These are phyloP conservation scores for Alloascoidea hylecoeti DNA, from an alignment of 805 yeast species.

Conservation along the genomic window DNA sequence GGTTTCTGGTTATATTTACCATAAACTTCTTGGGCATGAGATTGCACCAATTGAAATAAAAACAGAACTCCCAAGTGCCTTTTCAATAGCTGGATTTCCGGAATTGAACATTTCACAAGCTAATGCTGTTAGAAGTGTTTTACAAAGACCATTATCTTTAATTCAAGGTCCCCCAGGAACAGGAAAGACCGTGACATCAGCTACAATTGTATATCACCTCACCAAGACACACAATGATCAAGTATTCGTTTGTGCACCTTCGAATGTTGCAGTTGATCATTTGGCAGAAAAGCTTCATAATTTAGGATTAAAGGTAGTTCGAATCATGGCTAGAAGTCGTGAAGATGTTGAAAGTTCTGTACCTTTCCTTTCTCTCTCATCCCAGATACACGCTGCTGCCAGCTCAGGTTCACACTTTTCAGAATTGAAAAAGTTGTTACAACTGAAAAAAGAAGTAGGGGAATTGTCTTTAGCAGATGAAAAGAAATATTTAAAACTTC, in stretches of 20 bases:
- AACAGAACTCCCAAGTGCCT: slow-evolving; percentile 40
- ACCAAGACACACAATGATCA: slow-evolving; percentile 44
- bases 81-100: slow-evolving; percentile 54
- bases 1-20: slow-evolving; percentile 62
- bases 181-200: slow-evolving; percentile 89
- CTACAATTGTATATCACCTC: slow-evolving; percentile 72
- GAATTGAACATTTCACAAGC: slow-evolving; percentile 67
- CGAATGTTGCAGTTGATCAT: slow-evolving; percentile 92
- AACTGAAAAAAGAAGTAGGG: slow-evolving; percentile 49
- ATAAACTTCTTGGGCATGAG: slow-evolving; percentile 69
- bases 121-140: slow-evolving; percentile 57
- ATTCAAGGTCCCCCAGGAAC: slow-evolving; percentile 97
- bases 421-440: slow-evolving; percentile 42
- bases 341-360: slow-evolving; percentile 69
- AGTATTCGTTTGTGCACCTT: slow-evolving; percentile 86
- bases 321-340: slow-evolving; percentile 62
- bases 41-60: slow-evolving; percentile 31
- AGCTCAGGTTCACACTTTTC: slow-evolving; percentile 8
- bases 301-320: slow-evolving; percentile 66
- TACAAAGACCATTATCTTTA: slow-evolving; percentile 60
- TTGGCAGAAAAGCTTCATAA: slow-evolving; percentile 56
- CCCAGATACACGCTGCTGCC: slow-evolving; percentile 29
- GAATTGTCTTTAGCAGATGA: slow-evolving; percentile 48
- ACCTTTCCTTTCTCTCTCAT: slow-evolving; percentile 41
- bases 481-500: slow-evolving; percentile 24